Percentiles rank a stretch among this genome's conserved stretches.
Evolutionary conservation across 208 protist genomes (phyloP).

Genomic region (Leishmania turanica): DNA sequence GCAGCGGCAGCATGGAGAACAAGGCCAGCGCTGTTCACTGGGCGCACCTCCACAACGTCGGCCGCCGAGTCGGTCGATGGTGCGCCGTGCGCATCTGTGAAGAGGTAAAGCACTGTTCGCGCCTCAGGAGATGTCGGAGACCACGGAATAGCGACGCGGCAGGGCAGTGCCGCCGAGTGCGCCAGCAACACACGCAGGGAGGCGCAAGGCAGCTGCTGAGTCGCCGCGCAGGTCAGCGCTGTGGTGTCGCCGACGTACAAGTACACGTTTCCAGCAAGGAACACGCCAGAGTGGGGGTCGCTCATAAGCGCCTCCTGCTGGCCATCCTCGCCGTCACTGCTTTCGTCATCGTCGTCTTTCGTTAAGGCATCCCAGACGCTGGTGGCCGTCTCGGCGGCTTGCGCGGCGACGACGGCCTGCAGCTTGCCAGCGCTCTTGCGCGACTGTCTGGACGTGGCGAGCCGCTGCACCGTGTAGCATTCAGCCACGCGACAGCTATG

Average conservation of each 20-base stretch:
- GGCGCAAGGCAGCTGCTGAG: conserved; percentile 6
- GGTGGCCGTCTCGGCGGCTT: conserved; percentile 25
- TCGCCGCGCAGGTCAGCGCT: conserved; percentile 17
- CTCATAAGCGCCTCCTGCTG: conserved; percentile 8
- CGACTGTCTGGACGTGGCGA: conserved; percentile 13
- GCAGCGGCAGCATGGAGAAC: conserved; percentile 12
- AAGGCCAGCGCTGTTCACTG: conserved; percentile 13
- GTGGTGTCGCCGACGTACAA: conserved; percentile 42
- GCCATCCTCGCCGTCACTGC: conserved; percentile 9
- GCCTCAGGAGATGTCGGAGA: conserved; percentile 12
- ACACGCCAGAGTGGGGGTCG: conserved; percentile 8
- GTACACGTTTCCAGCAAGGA: conserved; percentile 51
- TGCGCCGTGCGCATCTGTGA: conserved; percentile 17
- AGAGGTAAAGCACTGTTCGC: conserved; percentile 33
- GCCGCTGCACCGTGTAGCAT: conserved; percentile 17
- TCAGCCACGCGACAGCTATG: conserved; percentile 60
- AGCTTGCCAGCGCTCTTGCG: conserved; percentile 30
- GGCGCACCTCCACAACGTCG: conserved; percentile 20
- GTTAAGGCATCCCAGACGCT: conserved; percentile 30
- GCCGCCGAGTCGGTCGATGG: not conserved
- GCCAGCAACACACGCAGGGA: conserved; percentile 48
- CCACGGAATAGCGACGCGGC: conserved; percentile 53
- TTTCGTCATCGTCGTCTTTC: conserved; percentile 21
- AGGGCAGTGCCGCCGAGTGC: conserved; percentile 39
- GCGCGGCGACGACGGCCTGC: conserved; percentile 13